These are phyloP conservation scores for Chlamydomonas sp. DNA, from an alignment of 139 green algal species.

Conservation along the genomic window DNA sequence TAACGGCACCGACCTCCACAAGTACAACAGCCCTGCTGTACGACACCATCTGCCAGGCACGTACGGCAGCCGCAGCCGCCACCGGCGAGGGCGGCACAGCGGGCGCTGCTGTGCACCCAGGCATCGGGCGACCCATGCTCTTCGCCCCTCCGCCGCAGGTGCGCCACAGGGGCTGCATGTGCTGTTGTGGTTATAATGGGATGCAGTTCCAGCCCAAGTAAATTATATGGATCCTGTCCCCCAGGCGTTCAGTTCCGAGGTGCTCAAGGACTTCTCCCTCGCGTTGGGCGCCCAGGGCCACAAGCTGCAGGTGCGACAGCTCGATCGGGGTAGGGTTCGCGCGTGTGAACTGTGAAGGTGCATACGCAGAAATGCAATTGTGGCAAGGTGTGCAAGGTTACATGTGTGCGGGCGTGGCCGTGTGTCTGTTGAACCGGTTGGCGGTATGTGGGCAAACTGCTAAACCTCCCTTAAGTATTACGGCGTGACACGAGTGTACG, in stretches of 20 bases:
- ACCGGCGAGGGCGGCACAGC: background rate
- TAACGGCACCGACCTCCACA: constrained; percentile 7
- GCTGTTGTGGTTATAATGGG: background rate
- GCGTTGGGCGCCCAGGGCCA: constrained; percentile 24
- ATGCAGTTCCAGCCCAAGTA: background rate
- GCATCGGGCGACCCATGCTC: background rate
- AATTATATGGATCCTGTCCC: background rate
- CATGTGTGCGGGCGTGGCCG: no score
- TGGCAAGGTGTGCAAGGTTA: no score
- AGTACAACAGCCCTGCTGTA: constrained; percentile 5
- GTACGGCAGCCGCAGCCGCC: background rate
- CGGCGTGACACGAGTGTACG: no score
- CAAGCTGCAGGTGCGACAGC: constrained; percentile 28
- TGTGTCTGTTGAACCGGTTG: no score
- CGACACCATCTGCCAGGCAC: background rate
- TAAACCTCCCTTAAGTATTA: no score
- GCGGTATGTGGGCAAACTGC: no score
- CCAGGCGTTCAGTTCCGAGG: constrained; percentile 38
- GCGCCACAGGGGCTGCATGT: no score
- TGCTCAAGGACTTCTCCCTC: constrained; percentile 47
- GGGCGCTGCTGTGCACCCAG: background rate
- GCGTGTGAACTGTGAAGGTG: no score
- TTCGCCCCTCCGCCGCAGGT: background rate
- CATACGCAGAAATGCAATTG: no score
- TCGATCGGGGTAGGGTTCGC: no score